Evolutionary conservation across 192 early-diverging fungal species (phyloP).

Genomic region (Backusella psychrophila): DNA sequence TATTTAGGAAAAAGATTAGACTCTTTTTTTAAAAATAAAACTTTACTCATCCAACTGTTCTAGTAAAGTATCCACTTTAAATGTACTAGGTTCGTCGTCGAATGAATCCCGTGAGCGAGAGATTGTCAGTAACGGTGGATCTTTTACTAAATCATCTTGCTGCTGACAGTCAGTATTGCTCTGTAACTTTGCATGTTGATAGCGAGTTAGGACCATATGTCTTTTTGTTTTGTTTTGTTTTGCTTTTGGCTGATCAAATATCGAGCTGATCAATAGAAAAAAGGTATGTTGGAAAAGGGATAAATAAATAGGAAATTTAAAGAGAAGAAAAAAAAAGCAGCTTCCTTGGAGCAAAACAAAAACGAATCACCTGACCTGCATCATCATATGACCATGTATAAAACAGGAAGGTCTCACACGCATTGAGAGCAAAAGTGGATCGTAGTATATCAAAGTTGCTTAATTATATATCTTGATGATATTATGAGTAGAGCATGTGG

Average conservation of each 20-base stretch:
- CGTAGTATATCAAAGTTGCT: no score
- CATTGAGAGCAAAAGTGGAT: no score
- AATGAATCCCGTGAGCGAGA: slow-evolving; percentile 15
- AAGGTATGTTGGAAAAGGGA: no score
- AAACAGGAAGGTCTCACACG: no score
- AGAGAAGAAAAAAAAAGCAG: no score
- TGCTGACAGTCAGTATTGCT: slow-evolving; percentile 1
- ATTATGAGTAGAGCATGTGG: no score
- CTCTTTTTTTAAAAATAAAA: neutral
- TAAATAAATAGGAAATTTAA: no score
- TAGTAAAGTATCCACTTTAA: slow-evolving; percentile 29
- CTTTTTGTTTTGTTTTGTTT: neutral
- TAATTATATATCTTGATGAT: no score
- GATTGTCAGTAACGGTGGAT: slow-evolving; percentile 24
- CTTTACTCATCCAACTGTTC: slow-evolving; percentile 38
- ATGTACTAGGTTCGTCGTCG: slow-evolving; percentile 12
- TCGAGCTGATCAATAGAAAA: no score
- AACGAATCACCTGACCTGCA: no score
- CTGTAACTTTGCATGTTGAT: slow-evolving; percentile 14
- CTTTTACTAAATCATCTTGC: slow-evolving; percentile 3
- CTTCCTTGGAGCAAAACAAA: no score
- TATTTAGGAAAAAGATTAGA: neutral
- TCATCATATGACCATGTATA: no score
- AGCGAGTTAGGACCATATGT: slow-evolving; percentile 29
- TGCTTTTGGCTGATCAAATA: neutral